Conservation (phyloP, 495 filamentous ascomycete genomes). For the Tuber calosporum region DNA sequence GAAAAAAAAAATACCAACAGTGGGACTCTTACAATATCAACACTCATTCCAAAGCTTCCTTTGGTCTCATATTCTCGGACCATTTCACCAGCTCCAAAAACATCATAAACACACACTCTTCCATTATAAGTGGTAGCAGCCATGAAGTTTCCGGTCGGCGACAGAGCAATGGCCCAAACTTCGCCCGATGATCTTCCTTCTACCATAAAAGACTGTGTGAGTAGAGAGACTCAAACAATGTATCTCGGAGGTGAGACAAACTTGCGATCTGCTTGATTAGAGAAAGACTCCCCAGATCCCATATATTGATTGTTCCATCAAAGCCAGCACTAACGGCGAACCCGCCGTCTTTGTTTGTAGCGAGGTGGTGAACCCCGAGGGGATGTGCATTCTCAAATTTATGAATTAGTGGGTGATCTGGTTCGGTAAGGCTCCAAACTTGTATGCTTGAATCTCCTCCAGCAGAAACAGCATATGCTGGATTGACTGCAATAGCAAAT, state of each 20-base stretch:
- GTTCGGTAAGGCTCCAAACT: slow-evolving; percentile 61
- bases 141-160: slow-evolving; percentile 70
- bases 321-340: slow-evolving; percentile 78
- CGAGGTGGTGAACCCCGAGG: slow-evolving; percentile 82
- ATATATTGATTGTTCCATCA: slow-evolving; percentile 74
- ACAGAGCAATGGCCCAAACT: slow-evolving; percentile 80
- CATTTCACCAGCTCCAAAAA: slow-evolving; percentile 49
- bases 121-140: slow-evolving; percentile 78
- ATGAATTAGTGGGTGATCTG: slow-evolving; percentile 68
- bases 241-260: not conserved
- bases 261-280: not conserved
- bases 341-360: slow-evolving; percentile 59
- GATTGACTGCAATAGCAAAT: slow-evolving; percentile 78
- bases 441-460: slow-evolving; percentile 74
- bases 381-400: slow-evolving; percentile 68
- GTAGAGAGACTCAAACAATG: slow-evolving; percentile 33
- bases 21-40: slow-evolving; percentile 61
- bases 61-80: slow-evolving; percentile 85
- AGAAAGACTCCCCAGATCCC: slow-evolving; percentile 53
- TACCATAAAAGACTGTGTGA: slow-evolving; percentile 11
- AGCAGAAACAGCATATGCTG: slow-evolving; percentile 66
- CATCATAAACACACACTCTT: slow-evolving; percentile 80
- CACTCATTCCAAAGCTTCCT: slow-evolving; percentile 75
- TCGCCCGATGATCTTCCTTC: slow-evolving; percentile 54
- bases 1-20: not conserved